Conservation (phyloP, 331 rosid species). For the Dryas integrifolia region DNA sequence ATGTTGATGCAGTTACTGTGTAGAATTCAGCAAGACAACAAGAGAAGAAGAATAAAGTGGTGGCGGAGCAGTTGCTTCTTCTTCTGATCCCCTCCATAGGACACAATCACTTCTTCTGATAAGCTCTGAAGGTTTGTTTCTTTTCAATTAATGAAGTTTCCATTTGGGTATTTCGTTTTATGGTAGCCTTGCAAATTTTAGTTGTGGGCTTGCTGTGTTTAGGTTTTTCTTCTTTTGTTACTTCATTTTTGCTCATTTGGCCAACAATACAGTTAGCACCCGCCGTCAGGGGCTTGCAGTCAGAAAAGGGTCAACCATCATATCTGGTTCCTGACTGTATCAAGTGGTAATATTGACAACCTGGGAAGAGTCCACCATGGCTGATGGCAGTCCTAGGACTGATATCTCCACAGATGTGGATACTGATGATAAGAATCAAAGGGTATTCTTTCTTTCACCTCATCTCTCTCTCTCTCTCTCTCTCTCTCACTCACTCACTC, state of each 20-base stretch:
- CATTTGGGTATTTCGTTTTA: constrained; percentile 7
- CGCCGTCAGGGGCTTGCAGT: constrained; percentile 34
- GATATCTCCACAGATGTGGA: constrained; percentile 97
- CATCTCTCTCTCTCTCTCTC: background rate
- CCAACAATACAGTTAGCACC: constrained; percentile 33
- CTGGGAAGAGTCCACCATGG: constrained; percentile 64
- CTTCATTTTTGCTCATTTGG: constrained; percentile 12
- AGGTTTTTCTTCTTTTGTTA: background rate
- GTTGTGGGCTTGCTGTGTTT: constrained; percentile 8
- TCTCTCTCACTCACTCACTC: background rate
- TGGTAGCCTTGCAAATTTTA: constrained; percentile 11
- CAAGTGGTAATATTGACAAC: constrained; percentile 40
- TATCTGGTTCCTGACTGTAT: constrained; percentile 30
- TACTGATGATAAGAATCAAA: constrained; percentile 83
- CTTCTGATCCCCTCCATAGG: constrained; percentile 36
- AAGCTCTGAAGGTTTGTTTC: constrained; percentile 27
- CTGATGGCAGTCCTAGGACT: constrained; percentile 96
- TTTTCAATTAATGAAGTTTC: constrained; percentile 22
- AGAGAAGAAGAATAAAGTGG: constrained; percentile 19
- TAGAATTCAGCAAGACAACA: constrained; percentile 35
- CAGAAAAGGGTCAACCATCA: constrained; percentile 43
- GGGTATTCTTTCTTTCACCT: constrained; percentile 45
- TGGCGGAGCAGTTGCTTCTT: constrained; percentile 37
- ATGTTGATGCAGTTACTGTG: constrained; percentile 39
- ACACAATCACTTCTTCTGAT: constrained; percentile 26